These are phyloP conservation scores for Eucalyptus tenuipes DNA, from an alignment of 345 rosid species.

Conservation along the genomic window DNA sequence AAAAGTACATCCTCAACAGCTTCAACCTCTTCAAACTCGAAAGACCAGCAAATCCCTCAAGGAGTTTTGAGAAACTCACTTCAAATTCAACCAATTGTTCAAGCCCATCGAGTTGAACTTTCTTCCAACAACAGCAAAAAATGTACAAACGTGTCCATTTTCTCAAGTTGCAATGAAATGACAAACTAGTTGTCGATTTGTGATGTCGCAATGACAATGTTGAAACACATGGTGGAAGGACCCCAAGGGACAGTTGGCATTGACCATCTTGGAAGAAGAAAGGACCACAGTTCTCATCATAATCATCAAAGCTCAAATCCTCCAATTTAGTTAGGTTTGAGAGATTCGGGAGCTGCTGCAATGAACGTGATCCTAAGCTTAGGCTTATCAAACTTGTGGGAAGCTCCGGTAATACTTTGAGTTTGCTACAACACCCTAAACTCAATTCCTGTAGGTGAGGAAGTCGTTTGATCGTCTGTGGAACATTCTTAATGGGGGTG, in stretches of 20 bases:
- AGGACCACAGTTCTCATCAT: background rate
- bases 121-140: rapidly evolving
- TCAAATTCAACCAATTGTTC: background rate
- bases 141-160: background rate
- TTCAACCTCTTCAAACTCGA: background rate
- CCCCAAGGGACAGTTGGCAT: background rate
- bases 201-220: background rate
- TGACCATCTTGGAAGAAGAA: background rate
- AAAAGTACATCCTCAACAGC: rapidly evolving
- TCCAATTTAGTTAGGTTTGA: background rate
- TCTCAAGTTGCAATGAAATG: background rate
- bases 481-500: background rate
- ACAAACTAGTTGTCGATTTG: background rate
- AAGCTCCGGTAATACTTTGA: background rate
- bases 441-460: background rate
- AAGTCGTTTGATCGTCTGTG: background rate
- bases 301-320: background rate
- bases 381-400: background rate
- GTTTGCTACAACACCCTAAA: background rate
- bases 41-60: background rate
- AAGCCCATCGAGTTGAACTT: background rate
- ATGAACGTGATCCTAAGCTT: background rate
- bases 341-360: background rate
- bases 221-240: background rate
- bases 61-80: rapidly evolving